These are phyloP conservation scores for Hygrophoropsis aurantiaca DNA, from an alignment of 768 basidiomycete species.

Conservation along the genomic window DNA sequence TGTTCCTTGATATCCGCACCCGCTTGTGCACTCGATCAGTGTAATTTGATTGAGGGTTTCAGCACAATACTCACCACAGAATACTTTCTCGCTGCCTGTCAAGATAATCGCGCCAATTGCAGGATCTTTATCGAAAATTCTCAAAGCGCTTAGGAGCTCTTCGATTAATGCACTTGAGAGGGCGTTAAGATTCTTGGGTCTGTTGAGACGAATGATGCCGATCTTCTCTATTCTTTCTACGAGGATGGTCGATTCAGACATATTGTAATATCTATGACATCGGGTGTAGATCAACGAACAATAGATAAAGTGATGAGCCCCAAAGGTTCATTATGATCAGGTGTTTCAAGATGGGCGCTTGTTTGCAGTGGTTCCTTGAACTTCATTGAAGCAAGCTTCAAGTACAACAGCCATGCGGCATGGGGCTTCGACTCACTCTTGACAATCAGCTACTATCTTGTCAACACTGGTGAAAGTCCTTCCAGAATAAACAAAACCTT, in stretches of 20 bases:
- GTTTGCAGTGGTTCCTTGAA: too few relatives aligned
- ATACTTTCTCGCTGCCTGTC: slow-evolving; percentile 86
- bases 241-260: slow-evolving; percentile 23
- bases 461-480: too few relatives aligned
- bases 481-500: too few relatives aligned
- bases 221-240: slow-evolving; percentile 21
- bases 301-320: not conserved
- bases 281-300: not conserved
- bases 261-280: slow-evolving; percentile 2
- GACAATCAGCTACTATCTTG: too few relatives aligned
- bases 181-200: slow-evolving; percentile 87
- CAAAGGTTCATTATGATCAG: too few relatives aligned
- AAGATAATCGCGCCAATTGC: slow-evolving; percentile 82
- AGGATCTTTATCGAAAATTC: slow-evolving; percentile 65
- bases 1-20: slow-evolving; percentile 99
- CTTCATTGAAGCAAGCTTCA: too few relatives aligned
- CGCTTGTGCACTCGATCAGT: slow-evolving; percentile 41
- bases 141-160: slow-evolving; percentile 77
- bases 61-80: slow-evolving; percentile 32
- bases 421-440: too few relatives aligned
- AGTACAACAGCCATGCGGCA: too few relatives aligned
- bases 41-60: not conserved
- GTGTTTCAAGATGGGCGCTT: too few relatives aligned
- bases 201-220: slow-evolving; percentile 73
- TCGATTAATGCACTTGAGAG: slow-evolving; percentile 73